Conservation (phyloP, 2,329 filamentous ascomycete genomes). For the Hypoxylon sp. region DNA sequence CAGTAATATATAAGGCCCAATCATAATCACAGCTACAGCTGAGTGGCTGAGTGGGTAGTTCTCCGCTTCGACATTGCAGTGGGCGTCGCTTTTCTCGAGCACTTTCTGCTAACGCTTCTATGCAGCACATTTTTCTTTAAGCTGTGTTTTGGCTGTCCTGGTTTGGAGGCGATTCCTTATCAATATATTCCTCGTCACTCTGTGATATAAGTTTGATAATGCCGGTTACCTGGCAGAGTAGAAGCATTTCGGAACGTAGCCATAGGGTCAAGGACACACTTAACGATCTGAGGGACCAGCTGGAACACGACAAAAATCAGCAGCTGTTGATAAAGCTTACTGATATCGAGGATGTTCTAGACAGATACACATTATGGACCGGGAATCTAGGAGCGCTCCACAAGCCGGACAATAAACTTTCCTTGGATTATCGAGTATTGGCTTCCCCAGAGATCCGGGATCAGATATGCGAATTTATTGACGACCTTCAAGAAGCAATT, state of each 20-base stretch:
- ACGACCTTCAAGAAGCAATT: conserved; percentile 9
- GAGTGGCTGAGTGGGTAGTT: no score
- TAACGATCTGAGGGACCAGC: background rate
- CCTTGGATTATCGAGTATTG: conserved; percentile 1
- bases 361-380: conserved; percentile 4
- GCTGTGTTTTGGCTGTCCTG: no score
- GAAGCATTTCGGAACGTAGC: conserved; percentile 1
- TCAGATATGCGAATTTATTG: conserved; percentile 5
- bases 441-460: background rate
- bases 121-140: no score
- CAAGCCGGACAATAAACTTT: background rate
- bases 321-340: background rate
- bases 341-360: background rate
- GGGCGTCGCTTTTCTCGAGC: no score
- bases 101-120: no score
- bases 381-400: conserved; percentile 8
- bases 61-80: no score
- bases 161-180: no score
- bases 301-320: background rate
- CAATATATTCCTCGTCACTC: no score
- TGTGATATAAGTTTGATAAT: background rate
- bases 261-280: background rate
- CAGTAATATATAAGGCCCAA: background rate
- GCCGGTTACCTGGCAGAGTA: background rate
- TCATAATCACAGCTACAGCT: no score